These are phyloP conservation scores for Wallemia mellicola DNA, from an alignment of 1,284 basidiomycete species.

Conservation along the genomic window DNA sequence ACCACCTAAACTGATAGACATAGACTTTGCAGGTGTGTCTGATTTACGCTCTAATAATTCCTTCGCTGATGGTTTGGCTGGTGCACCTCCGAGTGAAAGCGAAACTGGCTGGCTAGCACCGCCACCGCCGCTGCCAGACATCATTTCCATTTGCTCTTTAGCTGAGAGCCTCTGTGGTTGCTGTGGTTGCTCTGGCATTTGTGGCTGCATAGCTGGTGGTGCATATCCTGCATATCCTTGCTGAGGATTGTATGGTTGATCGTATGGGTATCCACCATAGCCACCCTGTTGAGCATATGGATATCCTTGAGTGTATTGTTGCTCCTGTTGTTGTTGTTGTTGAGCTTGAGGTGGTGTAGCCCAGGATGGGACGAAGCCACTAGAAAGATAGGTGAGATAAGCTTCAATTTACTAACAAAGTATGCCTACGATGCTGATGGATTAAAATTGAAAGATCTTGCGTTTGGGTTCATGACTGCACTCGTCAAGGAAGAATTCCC, in stretches of 20 bases:
- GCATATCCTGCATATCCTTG: background rate
- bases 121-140: background rate
- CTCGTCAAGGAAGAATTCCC: no score
- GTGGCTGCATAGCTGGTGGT: background rate
- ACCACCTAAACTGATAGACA: conserved; percentile 9
- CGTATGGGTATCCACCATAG: background rate
- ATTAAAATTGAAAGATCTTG: background rate
- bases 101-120: conserved; percentile 3
- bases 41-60: conserved; percentile 7
- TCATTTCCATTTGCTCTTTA: background rate
- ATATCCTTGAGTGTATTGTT: background rate
- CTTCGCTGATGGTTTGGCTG: conserved; percentile 2
- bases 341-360: background rate
- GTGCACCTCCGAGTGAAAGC: conserved; percentile 10
- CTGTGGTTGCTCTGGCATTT: background rate
- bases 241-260: background rate
- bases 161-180: background rate
- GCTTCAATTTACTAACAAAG: background rate
- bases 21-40: conserved; percentile 8
- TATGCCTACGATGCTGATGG: background rate
- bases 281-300: no score
- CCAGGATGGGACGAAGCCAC: background rate
- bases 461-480: background rate
- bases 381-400: background rate
- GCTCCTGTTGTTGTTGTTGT: background rate